Evolutionary conservation across 2,329 filamentous ascomycete genomes (phyloP).

Genomic region (Pseudogymnoascus sp.): DNA sequence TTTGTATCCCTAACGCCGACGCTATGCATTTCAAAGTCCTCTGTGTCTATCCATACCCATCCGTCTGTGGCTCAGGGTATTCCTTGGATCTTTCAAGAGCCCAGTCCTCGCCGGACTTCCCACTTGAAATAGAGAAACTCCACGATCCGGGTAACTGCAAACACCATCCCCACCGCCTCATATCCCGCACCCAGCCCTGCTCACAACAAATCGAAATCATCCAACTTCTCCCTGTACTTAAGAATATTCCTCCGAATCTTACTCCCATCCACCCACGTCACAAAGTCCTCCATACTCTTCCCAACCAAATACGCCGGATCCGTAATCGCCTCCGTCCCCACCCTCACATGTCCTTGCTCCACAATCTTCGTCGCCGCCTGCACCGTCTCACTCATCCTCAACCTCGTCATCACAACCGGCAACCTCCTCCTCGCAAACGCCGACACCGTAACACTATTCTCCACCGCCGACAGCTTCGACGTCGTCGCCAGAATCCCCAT

Average conservation of each 20-base stretch:
- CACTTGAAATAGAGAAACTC: not conserved
- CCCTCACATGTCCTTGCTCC: conserved; percentile 87
- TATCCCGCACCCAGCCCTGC: not conserved
- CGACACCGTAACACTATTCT: conserved; percentile 80
- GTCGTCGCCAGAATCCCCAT: conserved; percentile 74
- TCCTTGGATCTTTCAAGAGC: not conserved
- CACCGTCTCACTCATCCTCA: conserved; percentile 87
- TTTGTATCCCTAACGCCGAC: conserved; percentile 3
- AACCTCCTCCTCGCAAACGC: conserved; percentile 78
- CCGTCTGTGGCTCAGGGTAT: not conserved
- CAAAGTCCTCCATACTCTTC: conserved; percentile 86
- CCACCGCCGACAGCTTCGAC: conserved; percentile 72
- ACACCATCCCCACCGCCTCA: not conserved
- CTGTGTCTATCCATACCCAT: not conserved
- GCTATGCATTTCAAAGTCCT: not conserved
- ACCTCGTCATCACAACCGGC: conserved; percentile 81
- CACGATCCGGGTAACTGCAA: not conserved
- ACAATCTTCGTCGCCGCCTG: conserved; percentile 79
- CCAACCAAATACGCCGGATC: conserved; percentile 87
- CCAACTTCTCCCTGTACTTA: conserved; percentile 88
- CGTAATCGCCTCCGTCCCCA: conserved; percentile 82
- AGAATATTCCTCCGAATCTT: conserved; percentile 97
- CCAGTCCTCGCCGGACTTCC: not conserved
- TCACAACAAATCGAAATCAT: conserved; percentile 88
- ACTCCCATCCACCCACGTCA: conserved; percentile 91